Evolutionary conservation across 805 yeast genomes (phyloP), one percentile per base, ranked within the genome.

Genomic region (Saturnispora ahearnii): DNA sequence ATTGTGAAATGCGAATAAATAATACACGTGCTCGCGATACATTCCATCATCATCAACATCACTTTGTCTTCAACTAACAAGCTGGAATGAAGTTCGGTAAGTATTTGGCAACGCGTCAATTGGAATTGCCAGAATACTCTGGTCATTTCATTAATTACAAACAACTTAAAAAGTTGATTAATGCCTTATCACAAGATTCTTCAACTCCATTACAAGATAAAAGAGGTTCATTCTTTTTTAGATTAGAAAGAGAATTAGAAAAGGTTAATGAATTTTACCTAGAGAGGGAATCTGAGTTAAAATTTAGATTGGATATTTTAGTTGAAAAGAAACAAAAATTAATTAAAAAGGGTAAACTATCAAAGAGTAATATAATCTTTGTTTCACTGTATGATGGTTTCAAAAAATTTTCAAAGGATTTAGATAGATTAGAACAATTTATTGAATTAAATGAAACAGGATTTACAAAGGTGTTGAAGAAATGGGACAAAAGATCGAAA

Each of bases 401-500:
- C 65, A 87, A 84, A 64, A 82, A 93, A 59, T 87, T 87, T 58
- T 84, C 95, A 48, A 85, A 89, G 57, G 98, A 93, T 65, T 70
- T 93, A 55, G 86, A 85, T 54, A 76, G 95, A 52, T 72, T 93
- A 28, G 96, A 93, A 62, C 97, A 91, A 65, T 93, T 87, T 67
- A 88, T 93, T 37, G 97, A 90, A 65, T 73, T 93, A 51, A 93
- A 93, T 63, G 96, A 90, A 60, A 87, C 96, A 0, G 99, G 99
- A 12, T 93, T 93, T 66, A 82, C 95, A 22, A 93, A 93, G 68
- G 97, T 88, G 29, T 77, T 93, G 60, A 93, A 93, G 65, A 93
- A 93, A 69, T 93, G 99, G 99, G 99, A 93, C 68, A 93, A 93
- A 67, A 74, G 97, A 54, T 88, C 96, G 22, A 89, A 91, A 61